phyloP scores from a whole-genome alignment of 192 early-diverging fungal genomes.

The Podila epicladia region DNA sequence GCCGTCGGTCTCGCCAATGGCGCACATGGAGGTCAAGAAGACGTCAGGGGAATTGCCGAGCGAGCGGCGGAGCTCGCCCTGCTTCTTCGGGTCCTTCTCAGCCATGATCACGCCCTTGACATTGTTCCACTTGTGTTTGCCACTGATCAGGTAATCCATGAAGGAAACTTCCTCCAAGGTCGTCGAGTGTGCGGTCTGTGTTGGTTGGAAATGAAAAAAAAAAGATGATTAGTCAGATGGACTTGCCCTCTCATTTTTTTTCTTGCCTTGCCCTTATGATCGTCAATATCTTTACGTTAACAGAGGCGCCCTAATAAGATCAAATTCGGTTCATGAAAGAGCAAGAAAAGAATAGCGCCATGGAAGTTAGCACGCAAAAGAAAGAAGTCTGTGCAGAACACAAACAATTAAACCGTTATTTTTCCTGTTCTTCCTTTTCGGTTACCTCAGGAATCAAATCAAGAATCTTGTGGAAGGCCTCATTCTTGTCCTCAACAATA shows the following conservation, averaged over 20 bases:
- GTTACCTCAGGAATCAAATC: constrained; percentile 22
- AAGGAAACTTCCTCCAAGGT: constrained; percentile 40
- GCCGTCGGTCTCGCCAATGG: constrained; percentile 35
- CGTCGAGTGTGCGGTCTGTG: constrained; percentile 26
- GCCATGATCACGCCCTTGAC: constrained; percentile 17
- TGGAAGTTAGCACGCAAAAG: no score
- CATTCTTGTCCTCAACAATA: constrained; percentile 17
- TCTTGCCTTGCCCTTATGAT: no score
- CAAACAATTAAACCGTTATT: no score
- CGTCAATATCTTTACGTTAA: no score
- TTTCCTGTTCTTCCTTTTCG: no score
- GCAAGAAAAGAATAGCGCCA: no score
- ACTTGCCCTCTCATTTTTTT: not conserved
- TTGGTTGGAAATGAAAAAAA: not conserved
- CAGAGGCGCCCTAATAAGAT: no score
- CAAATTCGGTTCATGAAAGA: no score
- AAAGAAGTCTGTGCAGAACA: no score
- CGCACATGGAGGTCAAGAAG: constrained; percentile 35
- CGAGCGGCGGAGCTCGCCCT: constrained; percentile 19
- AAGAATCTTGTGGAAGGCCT: constrained; percentile 32
- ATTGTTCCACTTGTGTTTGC: constrained; percentile 30
- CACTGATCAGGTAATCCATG: constrained; percentile 29
- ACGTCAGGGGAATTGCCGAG: constrained; percentile 32
- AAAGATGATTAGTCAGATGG: not conserved
- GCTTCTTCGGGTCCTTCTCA: constrained; percentile 29